These are phyloP conservation scores for Buddleja alternifolia DNA, from an alignment of 257 asterid genomes.

Conservation along the genomic window DNA sequence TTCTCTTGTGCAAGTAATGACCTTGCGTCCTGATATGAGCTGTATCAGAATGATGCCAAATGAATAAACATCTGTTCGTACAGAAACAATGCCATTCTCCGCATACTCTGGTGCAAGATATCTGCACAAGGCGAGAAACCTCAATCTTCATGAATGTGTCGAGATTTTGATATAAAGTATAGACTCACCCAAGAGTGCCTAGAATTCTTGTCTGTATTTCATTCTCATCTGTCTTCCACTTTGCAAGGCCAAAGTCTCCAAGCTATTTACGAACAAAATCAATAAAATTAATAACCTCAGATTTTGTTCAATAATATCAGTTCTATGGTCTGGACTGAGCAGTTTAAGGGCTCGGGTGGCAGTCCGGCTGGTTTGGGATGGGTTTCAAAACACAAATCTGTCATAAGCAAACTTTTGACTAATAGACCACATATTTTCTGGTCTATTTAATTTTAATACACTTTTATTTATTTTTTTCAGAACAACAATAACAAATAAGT, in stretches of 20 bases:
- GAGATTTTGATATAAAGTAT: neutral
- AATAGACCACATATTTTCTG: no score
- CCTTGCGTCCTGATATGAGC: slow-evolving; percentile 76
- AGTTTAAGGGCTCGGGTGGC: no score
- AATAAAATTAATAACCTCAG: slow-evolving; percentile 14
- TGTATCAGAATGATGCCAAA: slow-evolving; percentile 78
- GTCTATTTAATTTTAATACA: no score
- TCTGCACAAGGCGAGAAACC: slow-evolving; percentile 39
- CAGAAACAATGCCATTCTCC: slow-evolving; percentile 73
- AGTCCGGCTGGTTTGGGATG: no score
- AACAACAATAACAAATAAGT: no score
- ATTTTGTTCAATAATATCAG: slow-evolving; percentile 4
- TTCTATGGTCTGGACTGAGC: no score
- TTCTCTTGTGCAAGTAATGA: slow-evolving; percentile 50
- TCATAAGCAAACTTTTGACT: no score
- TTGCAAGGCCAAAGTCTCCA: slow-evolving; percentile 88
- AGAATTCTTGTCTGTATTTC: slow-evolving; percentile 56
- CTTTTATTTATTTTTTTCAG: no score
- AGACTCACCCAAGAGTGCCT: slow-evolving; percentile 77
- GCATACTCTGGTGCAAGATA: slow-evolving; percentile 86
- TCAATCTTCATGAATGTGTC: slow-evolving; percentile 20
- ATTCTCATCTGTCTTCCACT: slow-evolving; percentile 60
- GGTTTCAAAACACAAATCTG: no score
- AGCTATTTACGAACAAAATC: slow-evolving; percentile 44
- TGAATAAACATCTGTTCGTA: slow-evolving; percentile 70